A percentile compares a stretch with the other conserved stretches of the same genome.
Conservation (phyloP, 345 rosid genomes). For the Gynandropsis gynandra region DNA sequence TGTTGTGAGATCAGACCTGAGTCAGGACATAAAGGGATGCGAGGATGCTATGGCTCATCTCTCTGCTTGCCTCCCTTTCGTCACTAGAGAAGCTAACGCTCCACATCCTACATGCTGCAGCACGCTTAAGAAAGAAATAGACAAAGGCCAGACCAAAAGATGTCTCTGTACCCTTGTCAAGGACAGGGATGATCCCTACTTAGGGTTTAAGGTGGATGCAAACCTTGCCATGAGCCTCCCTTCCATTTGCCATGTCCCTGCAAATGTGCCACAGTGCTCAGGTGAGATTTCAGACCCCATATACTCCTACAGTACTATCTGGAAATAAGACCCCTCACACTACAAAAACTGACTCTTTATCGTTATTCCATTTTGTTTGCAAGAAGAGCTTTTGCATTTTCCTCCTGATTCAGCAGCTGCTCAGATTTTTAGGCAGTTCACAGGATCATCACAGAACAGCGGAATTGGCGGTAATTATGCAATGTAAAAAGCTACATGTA, state of each 20-base stretch:
- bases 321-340: not conserved
- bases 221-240: conserved; percentile 37
- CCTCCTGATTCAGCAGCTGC: conserved; percentile 30
- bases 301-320: not conserved
- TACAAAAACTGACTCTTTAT: conserved; percentile 5
- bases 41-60: conserved; percentile 30
- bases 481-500: not conserved
- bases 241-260: conserved; percentile 29
- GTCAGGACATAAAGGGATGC: conserved; percentile 33
- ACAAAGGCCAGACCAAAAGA: conserved; percentile 33
- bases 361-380: conserved; percentile 13
- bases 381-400: conserved; percentile 34
- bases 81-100: conserved; percentile 26
- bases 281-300: conserved; percentile 20
- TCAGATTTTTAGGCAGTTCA: conserved; percentile 29
- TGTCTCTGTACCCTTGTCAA: conserved; percentile 34
- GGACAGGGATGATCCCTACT: conserved; percentile 33
- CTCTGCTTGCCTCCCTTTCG: conserved; percentile 35
- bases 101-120: conserved; percentile 36
- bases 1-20: conserved; percentile 30
- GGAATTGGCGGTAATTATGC: conserved; percentile 18
- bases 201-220: conserved; percentile 39
- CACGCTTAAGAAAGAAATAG: conserved; percentile 18
- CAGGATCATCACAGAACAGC: conserved; percentile 16
- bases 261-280: conserved; percentile 32